Evolutionary conservation across 371 early-diverging fungal genomes (phyloP).

Genomic region (Funneliformis caledonium): DNA sequence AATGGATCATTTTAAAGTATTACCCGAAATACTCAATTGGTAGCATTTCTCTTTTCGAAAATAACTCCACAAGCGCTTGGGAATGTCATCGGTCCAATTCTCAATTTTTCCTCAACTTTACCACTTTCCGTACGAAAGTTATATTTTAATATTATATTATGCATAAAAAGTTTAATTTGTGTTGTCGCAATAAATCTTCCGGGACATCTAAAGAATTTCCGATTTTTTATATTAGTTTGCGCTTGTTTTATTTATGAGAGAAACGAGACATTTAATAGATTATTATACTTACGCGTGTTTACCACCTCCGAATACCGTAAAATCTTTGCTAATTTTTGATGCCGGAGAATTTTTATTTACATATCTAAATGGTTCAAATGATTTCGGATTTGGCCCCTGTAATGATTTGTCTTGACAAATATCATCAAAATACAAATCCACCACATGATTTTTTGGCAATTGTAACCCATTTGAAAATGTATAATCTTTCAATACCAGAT

Average conservation of each 20-base stretch:
- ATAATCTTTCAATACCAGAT: background rate
- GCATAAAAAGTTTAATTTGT: background rate
- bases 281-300: slow-evolving; percentile 20
- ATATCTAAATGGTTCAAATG: background rate
- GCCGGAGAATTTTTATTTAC: background rate
- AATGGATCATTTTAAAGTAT: no score
- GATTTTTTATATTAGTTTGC: background rate
- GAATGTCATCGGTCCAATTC: background rate
- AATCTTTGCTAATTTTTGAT: background rate
- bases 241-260: background rate
- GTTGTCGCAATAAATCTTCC: slow-evolving; percentile 1
- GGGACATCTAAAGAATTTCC: background rate
- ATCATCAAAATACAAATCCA: background rate
- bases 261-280: background rate
- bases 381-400: background rate
- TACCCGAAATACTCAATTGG: no score
- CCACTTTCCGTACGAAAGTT: slow-evolving; percentile 11
- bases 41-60: background rate
- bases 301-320: background rate
- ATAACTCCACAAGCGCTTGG: background rate
- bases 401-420: background rate
- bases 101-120: background rate
- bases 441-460: background rate
- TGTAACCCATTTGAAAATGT: background rate
- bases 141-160: slow-evolving; percentile 2